These are phyloP conservation scores for Posidonia australis DNA, from an alignment of 106 monocot genomes.

Conservation along the genomic window DNA sequence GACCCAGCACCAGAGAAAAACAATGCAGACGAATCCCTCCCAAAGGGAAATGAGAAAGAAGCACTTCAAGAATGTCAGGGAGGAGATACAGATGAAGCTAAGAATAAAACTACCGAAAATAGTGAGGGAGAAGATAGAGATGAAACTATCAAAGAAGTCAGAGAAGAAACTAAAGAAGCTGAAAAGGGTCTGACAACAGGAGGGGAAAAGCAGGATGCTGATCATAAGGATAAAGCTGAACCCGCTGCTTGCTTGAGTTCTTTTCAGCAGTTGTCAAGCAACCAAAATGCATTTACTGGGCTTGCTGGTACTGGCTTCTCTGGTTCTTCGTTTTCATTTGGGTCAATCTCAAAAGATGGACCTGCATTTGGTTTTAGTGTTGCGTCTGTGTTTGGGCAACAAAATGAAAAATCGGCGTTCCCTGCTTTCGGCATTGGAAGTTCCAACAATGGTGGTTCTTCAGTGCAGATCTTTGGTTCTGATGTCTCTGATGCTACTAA, in stretches of 20 bases:
- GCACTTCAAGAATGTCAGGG: neutral
- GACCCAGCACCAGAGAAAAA: neutral
- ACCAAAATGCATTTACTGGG: conserved; percentile 93
- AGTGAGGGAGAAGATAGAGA: conserved; percentile 7
- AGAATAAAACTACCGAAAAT: conserved; percentile 1
- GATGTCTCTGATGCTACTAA: conserved; percentile 21
- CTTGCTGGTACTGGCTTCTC: conserved; percentile 84
- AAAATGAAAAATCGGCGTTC: conserved; percentile 20
- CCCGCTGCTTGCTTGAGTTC: conserved; percentile 38
- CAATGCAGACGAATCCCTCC: neutral
- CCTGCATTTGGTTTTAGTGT: conserved; percentile 30
- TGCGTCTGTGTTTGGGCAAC: conserved; percentile 32
- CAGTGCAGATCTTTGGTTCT: conserved; percentile 14
- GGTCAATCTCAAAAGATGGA: conserved; percentile 32
- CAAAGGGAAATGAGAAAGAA: conserved; percentile 2
- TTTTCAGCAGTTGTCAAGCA: conserved; percentile 77
- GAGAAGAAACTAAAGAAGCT: conserved; percentile 7
- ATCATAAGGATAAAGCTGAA: conserved; percentile 17
- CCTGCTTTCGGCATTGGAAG: conserved; percentile 33
- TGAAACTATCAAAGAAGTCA: conserved; percentile 9
- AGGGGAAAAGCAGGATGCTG: conserved; percentile 16
- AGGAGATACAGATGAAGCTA: conserved; percentile 1
- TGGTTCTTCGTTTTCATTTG: conserved; percentile 65
- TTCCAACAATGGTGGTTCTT: conserved; percentile 31
- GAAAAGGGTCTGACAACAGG: neutral